phyloP scores from a whole-genome alignment of 2,329 filamentous ascomycete species.

The Verticillium zaregamsianum region DNA sequence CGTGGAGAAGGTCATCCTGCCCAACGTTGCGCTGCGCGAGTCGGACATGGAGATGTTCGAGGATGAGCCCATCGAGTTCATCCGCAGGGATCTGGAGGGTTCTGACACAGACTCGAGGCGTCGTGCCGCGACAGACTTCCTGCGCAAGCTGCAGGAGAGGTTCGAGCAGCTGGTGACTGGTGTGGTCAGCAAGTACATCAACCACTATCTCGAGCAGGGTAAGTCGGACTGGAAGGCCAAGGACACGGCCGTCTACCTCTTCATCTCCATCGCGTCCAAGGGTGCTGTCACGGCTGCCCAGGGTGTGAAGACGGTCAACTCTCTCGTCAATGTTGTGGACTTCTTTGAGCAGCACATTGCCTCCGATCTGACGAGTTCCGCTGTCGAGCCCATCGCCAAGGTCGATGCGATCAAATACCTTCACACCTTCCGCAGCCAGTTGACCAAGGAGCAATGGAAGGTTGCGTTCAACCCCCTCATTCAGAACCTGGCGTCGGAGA shows the following conservation, averaged over 20 bases:
- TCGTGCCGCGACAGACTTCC: slow-evolving; percentile 89
- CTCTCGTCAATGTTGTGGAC: slow-evolving; percentile 81
- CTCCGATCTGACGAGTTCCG: slow-evolving; percentile 72
- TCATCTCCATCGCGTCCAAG: slow-evolving; percentile 89
- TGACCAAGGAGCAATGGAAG: slow-evolving; percentile 89
- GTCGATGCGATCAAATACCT: slow-evolving; percentile 98
- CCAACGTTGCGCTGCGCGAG: slow-evolving; percentile 86
- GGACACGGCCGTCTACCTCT: slow-evolving; percentile 96
- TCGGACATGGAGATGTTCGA: slow-evolving; percentile 95
- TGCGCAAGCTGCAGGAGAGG: slow-evolving; percentile 81
- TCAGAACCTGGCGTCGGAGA: slow-evolving; percentile 81
- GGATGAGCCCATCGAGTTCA: slow-evolving; percentile 98
- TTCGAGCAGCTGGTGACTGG: slow-evolving; percentile 82
- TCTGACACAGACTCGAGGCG: slow-evolving; percentile 93
- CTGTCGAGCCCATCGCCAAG: slow-evolving; percentile 80
- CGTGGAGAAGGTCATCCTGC: slow-evolving; percentile 91
- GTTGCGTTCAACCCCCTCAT: slow-evolving; percentile 85
- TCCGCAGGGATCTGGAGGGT: slow-evolving; percentile 88
- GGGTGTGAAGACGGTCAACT: slow-evolving; percentile 87
- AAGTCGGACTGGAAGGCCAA: slow-evolving; percentile 93
- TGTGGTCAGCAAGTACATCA: slow-evolving; percentile 84
- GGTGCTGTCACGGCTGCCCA: slow-evolving; percentile 81
- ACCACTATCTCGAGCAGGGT: slow-evolving; percentile 77
- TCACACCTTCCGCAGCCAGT: slow-evolving; percentile 92
- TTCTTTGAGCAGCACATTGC: slow-evolving; percentile 95